Conservation (phyloP, 169 alveolate genomes). For the Plasmodium falciparum region DNA sequence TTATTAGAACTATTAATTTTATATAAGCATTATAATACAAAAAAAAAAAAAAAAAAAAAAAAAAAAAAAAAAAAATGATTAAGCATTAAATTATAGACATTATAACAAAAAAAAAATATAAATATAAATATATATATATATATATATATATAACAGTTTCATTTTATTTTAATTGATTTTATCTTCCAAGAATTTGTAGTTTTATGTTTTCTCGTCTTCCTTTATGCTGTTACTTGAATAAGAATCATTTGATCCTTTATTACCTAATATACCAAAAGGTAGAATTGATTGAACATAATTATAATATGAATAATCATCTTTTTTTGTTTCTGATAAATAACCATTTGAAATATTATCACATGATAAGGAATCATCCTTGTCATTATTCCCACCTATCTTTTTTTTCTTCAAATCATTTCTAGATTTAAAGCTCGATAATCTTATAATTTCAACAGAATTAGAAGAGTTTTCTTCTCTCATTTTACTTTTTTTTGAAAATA, state of each 20-base stretch:
- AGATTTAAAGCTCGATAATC: conserved; percentile 60
- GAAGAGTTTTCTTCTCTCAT: conserved; percentile 52
- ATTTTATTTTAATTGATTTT: background rate
- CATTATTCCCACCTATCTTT: background rate
- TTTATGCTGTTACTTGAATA: background rate
- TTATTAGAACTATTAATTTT: too few species aligned
- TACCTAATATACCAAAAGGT: conserved; percentile 46
- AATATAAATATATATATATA: too few species aligned
- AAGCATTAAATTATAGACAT: background rate
- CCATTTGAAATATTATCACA: conserved; percentile 10
- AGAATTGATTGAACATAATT: conserved; percentile 61
- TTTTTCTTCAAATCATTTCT: conserved; percentile 7
- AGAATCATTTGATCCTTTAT: conserved; percentile 13
- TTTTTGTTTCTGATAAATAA: conserved; percentile 9
- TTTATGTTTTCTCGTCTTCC: background rate
- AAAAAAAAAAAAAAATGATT: too few species aligned
- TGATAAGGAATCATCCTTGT: background rate
- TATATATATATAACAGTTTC: background rate
- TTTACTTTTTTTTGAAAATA: conserved; percentile 7
- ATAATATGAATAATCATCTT: conserved; percentile 56
- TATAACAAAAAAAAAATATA: background rate
- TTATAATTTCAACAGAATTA: conserved; percentile 42
- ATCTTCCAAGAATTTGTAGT: background rate
- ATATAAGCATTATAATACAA: too few species aligned
- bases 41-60: too few species aligned